phyloP scores from a whole-genome alignment of 257 asterid species.

The Coffea eugenioides region DNA sequence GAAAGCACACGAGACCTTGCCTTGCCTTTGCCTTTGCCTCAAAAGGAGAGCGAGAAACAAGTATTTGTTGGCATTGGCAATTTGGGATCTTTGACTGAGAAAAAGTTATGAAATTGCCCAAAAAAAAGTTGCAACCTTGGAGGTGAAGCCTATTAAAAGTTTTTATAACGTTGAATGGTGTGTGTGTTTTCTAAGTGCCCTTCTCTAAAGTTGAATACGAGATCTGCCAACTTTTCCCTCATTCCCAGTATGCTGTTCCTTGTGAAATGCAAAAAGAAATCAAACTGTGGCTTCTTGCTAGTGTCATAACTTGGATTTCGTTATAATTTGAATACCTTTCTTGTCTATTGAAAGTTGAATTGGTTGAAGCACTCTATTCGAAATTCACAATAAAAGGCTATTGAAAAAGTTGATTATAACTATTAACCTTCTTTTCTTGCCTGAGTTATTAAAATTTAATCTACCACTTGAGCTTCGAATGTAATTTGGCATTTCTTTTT shows the following conservation, averaged over 20 bases:
- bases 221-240: background rate
- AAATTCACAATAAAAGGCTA: background rate
- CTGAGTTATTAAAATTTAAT: no score
- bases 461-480: background rate
- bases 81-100: slow-evolving; percentile 56
- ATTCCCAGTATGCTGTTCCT: background rate
- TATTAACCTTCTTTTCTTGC: background rate
- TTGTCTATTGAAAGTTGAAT: background rate
- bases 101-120: slow-evolving; percentile 10
- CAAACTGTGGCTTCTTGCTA: background rate
- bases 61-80: slow-evolving; percentile 45
- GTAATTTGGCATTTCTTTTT: background rate
- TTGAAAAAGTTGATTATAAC: background rate
- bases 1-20: slow-evolving; percentile 40
- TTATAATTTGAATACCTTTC: background rate
- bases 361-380: background rate
- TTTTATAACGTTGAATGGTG: background rate
- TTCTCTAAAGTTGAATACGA: slow-evolving; percentile 8
- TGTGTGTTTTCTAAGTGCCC: background rate
- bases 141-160: background rate
- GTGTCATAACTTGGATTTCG: background rate
- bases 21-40: slow-evolving; percentile 31
- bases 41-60: slow-evolving; percentile 37
- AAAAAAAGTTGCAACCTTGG: slow-evolving; percentile 4
- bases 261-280: background rate